Evolutionary conservation across 169 alveolate genomes (phyloP), one percentile per base, ranked within the genome.

Genomic region (Amoebophrya sp.): DNA sequence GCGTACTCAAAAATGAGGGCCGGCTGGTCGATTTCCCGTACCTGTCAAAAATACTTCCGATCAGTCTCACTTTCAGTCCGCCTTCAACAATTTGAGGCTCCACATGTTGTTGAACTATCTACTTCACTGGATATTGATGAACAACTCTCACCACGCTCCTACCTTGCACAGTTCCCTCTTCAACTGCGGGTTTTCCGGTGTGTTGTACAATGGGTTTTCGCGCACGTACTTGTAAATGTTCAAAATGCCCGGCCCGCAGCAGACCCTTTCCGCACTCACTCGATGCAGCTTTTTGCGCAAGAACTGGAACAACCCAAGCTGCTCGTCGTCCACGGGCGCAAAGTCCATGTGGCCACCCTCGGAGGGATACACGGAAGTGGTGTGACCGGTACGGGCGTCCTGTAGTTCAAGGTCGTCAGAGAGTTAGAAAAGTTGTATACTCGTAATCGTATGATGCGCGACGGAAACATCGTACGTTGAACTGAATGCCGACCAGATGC

Each of bases 261-360:
- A 58, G 34, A 58, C 34, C 34, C 78, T 13, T 58, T 58, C 78
- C 38, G 78, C 78, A 23, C 34, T 13, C 34, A 58, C 78, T 42
- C 48, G 4, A 13, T 42, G 48, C 48, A 42, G 48, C 48, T 42
- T 42, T 13, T 42, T n/a, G n/a, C n/a, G n/a, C 78, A 58, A 58
- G 23, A 23, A n/a, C 7, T 2, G 29, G 23, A 58, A 58, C 78
- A 58, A 58, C 2, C 78, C 78, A 13, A 58, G 23, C 78, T 58
- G 78, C 78, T 58, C 78, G 34, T 58, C 78, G 78, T 58, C 78
- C 34, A 58, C 78, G 26, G 78, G 78, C 34, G 78, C 78, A 16
- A 58, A 58, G 23, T 58, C 78, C 78, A 58, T 58, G 78, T 58
- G 78, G 34, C 78, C 78, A 58, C 78, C 78, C 78, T 58, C 78